phyloP scores from a whole-genome alignment of 176 grass and related monocot genomes.

The Poa pratensis region DNA sequence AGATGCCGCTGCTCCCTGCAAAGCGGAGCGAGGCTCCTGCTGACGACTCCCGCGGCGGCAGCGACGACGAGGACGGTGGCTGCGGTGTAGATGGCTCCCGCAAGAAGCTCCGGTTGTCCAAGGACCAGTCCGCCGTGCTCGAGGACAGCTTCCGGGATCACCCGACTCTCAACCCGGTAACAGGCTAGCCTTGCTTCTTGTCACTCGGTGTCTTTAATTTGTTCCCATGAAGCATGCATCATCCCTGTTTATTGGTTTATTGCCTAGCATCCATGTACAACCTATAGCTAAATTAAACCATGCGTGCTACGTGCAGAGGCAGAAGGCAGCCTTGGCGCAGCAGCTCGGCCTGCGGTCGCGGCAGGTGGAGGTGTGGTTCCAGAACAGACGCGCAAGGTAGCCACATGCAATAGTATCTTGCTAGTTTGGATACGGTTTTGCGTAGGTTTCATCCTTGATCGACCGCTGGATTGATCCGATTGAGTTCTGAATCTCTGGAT shows the following conservation, averaged over 20 bases:
- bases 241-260: too few species aligned
- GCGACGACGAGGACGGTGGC: conserved; percentile 76
- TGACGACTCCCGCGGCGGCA: conserved; percentile 56
- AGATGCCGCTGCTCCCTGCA: conserved; percentile 56
- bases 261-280: too few species aligned
- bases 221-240: neutral
- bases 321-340: conserved; percentile 79
- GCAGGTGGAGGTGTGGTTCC: conserved; percentile 97
- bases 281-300: neutral
- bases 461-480: neutral
- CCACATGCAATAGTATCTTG: conserved; percentile 42
- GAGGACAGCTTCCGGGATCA: conserved; percentile 93
- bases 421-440: neutral
- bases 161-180: conserved; percentile 75
- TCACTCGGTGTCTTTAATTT: neutral
- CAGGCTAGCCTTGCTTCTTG: neutral
- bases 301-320: conserved; percentile 53
- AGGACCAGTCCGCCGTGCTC: conserved; percentile 78
- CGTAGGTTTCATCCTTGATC: too few species aligned
- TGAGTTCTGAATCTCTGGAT: neutral
- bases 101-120: conserved; percentile 87
- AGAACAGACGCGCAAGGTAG: conserved; percentile 87
- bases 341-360: conserved; percentile 74
- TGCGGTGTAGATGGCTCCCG: conserved; percentile 64
- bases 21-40: conserved; percentile 45